Evolutionary conservation across 139 green algal genomes (phyloP).

Genomic region (Chlorella sp.): DNA sequence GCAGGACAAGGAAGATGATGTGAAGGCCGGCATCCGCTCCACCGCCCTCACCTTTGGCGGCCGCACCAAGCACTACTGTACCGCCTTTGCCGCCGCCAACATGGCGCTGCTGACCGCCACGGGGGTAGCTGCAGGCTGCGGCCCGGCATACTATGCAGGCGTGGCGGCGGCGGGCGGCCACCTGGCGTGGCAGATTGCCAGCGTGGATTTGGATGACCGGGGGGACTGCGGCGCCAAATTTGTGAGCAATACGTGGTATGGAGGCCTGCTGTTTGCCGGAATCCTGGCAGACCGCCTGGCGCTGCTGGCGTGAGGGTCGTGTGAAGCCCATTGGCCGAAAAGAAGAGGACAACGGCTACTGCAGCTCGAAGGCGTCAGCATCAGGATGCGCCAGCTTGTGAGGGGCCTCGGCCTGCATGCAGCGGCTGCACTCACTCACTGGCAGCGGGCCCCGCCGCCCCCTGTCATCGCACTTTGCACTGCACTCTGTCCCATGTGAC

Average conservation of each 20-base stretch:
- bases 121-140: constrained; percentile 42
- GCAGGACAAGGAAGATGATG: constrained; percentile 94
- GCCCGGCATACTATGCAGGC: constrained; percentile 56
- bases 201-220: constrained; percentile 74
- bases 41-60: constrained; percentile 87
- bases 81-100: constrained; percentile 61
- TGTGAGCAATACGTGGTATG: constrained; percentile 89
- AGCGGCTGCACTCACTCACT: no score
- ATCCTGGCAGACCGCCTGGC: constrained; percentile 79
- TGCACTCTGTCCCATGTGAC: no score
- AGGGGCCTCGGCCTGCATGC: no score
- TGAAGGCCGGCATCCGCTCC: constrained; percentile 86
- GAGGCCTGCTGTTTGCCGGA: constrained; percentile 79
- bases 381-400: no score
- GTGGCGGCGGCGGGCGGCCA: constrained; percentile 65
- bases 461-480: no score
- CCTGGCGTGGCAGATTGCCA: constrained; percentile 78
- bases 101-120: constrained; percentile 45
- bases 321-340: no score
- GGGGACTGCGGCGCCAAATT: constrained; percentile 91
- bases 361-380: no score
- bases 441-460: no score
- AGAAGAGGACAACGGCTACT: no score
- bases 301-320: not conserved
- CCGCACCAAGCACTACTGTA: constrained; percentile 63